phyloP scores from a whole-genome alignment of 2,329 filamentous ascomycete genomes.

The Fusarium papillatum region DNA sequence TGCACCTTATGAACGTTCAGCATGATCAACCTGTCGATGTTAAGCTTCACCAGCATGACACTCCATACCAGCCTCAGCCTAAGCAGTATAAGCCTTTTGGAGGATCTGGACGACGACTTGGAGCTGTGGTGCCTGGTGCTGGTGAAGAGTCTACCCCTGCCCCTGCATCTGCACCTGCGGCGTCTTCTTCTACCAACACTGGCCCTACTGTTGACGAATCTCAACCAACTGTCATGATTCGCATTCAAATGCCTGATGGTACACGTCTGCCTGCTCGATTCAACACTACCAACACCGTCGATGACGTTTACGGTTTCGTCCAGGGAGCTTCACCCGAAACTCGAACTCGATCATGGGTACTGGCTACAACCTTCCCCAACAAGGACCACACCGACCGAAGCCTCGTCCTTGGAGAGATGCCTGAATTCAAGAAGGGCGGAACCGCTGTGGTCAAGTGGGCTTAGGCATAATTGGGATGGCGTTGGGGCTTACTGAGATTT shows the following conservation, averaged over 20 bases:
- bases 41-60: constrained; percentile 82
- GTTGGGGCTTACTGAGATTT: constrained; percentile 34
- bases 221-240: constrained; percentile 77
- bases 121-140: constrained; percentile 80
- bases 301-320: constrained; percentile 83
- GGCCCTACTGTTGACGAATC: constrained; percentile 69
- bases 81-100: constrained; percentile 83
- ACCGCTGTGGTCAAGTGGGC: constrained; percentile 75
- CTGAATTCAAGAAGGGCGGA: constrained; percentile 76
- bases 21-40: constrained; percentile 84
- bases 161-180: constrained; percentile 38
- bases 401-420: constrained; percentile 69
- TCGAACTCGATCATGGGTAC: constrained; percentile 73
- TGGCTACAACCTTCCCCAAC: constrained; percentile 87
- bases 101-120: constrained; percentile 80
- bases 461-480: constrained; percentile 31
- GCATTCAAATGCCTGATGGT: constrained; percentile 84
- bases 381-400: constrained; percentile 82
- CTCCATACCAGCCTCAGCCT: constrained; percentile 77
- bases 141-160: constrained; percentile 32
- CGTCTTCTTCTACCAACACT: constrained; percentile 51
- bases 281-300: constrained; percentile 83
- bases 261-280: constrained; percentile 84
- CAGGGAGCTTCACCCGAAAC: constrained; percentile 72
- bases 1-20: constrained; percentile 83